Evolutionary conservation across 2,329 filamentous ascomycete species (phyloP).

Genomic region (Colletotrichum sp.): DNA sequence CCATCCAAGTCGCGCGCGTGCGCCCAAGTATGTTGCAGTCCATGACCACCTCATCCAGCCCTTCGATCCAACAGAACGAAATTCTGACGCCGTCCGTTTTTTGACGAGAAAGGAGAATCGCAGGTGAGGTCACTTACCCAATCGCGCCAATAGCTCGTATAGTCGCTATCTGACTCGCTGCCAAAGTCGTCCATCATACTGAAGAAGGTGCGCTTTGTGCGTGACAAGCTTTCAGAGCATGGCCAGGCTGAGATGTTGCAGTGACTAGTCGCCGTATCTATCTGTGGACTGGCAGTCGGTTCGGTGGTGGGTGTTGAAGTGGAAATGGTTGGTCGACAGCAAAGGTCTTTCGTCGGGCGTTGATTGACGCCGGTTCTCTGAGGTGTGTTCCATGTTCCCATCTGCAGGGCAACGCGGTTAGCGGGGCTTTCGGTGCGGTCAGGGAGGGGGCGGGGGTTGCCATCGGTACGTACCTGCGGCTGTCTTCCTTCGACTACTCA

Average conservation of each 20-base stretch:
- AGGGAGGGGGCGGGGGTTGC: neutral
- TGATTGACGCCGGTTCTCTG: constrained; percentile 1
- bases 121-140: constrained; percentile 74
- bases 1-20: neutral
- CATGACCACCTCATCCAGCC: neutral
- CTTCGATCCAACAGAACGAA: neutral
- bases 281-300: neutral
- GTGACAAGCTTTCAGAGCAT: constrained; percentile 8
- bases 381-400: neutral
- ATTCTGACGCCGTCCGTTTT: neutral
- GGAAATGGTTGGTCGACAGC: neutral
- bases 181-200: constrained; percentile 92
- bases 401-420: constrained; percentile 12
- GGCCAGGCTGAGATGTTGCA: neutral
- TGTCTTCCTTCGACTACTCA: neutral
- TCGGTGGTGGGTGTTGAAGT: neutral
- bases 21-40: neutral
- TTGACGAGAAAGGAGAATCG: neutral
- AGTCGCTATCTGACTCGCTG: constrained; percentile 97
- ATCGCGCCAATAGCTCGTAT: constrained; percentile 98
- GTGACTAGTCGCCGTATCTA: neutral
- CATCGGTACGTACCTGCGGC: neutral
- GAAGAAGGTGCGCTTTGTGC: constrained; percentile 15
- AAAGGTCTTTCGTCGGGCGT: neutral
- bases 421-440: constrained; percentile 11